Evolutionary conservation across 208 protist species (phyloP).

Genomic region (Phytomonas sp.): DNA sequence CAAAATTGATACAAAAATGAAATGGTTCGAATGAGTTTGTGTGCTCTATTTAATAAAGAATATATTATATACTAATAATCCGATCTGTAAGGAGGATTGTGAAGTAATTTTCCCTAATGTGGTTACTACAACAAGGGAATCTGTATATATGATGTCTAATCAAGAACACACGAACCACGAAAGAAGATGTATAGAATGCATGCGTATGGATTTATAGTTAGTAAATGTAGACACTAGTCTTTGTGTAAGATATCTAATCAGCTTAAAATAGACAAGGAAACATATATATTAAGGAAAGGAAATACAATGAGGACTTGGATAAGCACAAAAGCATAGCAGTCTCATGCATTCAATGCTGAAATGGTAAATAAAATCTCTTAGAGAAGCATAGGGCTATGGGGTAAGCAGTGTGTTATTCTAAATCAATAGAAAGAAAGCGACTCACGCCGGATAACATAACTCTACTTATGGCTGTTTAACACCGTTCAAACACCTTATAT

Average conservation of each 20-base stretch:
- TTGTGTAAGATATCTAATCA: not conserved
- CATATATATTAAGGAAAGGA: conserved; percentile 14
- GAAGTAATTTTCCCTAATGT: not conserved
- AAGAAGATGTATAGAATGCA: not conserved
- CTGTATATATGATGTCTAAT: too few species aligned
- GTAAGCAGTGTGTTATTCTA: conserved; percentile 3
- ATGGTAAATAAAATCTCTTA: conserved; percentile 11
- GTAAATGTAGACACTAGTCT: too few species aligned
- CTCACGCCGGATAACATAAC: not conserved
- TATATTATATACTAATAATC: too few species aligned
- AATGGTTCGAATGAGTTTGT: not conserved
- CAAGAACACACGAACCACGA: too few species aligned
- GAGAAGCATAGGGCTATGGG: not conserved
- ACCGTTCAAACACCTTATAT: conserved; percentile 89
- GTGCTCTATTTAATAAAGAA: not conserved
- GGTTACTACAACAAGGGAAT: not conserved
- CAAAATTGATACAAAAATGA: conserved; percentile 7
- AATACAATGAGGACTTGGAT: conserved; percentile 4
- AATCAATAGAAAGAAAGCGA: conserved; percentile 1
- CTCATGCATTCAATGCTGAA: too few species aligned
- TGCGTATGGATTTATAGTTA: conserved; percentile 5
- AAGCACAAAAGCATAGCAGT: too few species aligned
- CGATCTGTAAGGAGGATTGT: too few species aligned
- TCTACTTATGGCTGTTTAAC: conserved; percentile 19
- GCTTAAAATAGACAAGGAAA: conserved; percentile 7